phyloP scores from a whole-genome alignment of 2,329 filamentous ascomycete genomes.

The Sporothrix variecibatus region DNA sequence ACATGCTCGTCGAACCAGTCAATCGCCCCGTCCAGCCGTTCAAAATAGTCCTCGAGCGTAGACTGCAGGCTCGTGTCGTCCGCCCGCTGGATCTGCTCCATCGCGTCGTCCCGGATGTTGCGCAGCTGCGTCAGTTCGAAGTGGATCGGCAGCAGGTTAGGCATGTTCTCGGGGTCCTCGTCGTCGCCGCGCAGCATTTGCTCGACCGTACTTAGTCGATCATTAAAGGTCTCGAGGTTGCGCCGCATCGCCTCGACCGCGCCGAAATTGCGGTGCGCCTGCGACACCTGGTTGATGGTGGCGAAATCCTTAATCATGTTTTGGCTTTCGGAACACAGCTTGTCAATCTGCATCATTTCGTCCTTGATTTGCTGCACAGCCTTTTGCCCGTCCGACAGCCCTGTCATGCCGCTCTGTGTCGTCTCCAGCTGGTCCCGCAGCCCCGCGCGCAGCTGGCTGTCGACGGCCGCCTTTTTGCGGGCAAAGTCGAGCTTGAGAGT shows the following conservation, averaged over 20 bases:
- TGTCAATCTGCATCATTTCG: constrained; percentile 98
- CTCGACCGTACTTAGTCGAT: constrained; percentile 74
- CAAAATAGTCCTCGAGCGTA: constrained; percentile 88
- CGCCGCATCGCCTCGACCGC: constrained; percentile 91
- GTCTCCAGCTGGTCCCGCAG: constrained; percentile 91
- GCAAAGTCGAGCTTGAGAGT: constrained; percentile 88
- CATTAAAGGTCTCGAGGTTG: constrained; percentile 84
- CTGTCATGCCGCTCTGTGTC: constrained; percentile 89
- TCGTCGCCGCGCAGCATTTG: constrained; percentile 80
- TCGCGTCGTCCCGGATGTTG: constrained; percentile 93
- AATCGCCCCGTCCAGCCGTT: constrained; percentile 80
- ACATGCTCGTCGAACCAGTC: constrained; percentile 97
- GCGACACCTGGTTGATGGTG: constrained; percentile 86
- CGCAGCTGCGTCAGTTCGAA: constrained; percentile 88
- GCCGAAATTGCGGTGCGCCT: constrained; percentile 95
- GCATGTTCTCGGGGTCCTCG: constrained; percentile 82
- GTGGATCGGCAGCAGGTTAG: constrained; percentile 84
- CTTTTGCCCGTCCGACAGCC: constrained; percentile 85
- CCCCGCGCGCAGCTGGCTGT: constrained; percentile 84
- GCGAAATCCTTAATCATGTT: constrained; percentile 97
- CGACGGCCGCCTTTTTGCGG: constrained; percentile 89
- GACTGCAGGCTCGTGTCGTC: constrained; percentile 73
- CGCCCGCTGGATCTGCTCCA: constrained; percentile 87
- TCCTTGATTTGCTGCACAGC: constrained; percentile 93
- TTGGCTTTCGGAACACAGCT: constrained; percentile 93